Conservation (phyloP, 2,329 filamentous ascomycete genomes). For the Trichoderma semiorbis region DNA sequence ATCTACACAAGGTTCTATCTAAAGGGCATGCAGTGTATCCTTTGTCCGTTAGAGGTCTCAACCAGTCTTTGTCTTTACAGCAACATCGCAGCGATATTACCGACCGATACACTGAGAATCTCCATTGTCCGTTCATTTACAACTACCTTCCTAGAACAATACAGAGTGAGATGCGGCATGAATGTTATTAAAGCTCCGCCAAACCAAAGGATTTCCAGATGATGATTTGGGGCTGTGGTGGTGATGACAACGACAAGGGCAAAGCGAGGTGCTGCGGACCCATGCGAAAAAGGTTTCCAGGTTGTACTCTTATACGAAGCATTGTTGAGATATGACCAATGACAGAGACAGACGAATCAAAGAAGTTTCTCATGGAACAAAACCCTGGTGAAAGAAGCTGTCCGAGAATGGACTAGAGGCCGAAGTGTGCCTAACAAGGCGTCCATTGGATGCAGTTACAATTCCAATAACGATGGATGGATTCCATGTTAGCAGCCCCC, state of each 20-base stretch:
- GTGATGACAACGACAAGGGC: background rate
- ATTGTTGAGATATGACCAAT: background rate
- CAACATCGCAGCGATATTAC: background rate
- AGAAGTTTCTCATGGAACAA: background rate
- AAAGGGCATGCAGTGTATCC: background rate
- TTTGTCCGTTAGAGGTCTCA: no score
- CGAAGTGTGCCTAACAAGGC: conserved; percentile 5
- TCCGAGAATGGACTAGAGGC: background rate
- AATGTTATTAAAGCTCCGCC: background rate
- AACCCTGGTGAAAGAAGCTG: background rate
- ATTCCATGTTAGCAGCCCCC: background rate
- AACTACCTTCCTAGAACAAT: background rate
- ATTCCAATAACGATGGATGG: background rate
- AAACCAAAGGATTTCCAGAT: background rate
- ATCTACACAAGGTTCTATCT: background rate
- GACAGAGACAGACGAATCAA: background rate
- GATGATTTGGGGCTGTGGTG: background rate
- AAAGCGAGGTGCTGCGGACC: background rate
- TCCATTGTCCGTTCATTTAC: background rate
- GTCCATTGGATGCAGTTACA: background rate
- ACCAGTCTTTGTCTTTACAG: background rate
- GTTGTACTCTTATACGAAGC: background rate
- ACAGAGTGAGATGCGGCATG: background rate
- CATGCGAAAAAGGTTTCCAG: background rate
- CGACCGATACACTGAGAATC: background rate